Evolutionary conservation across 2,329 filamentous ascomycete genomes (phyloP).

Genomic region (Coniochaeta sp.): DNA sequence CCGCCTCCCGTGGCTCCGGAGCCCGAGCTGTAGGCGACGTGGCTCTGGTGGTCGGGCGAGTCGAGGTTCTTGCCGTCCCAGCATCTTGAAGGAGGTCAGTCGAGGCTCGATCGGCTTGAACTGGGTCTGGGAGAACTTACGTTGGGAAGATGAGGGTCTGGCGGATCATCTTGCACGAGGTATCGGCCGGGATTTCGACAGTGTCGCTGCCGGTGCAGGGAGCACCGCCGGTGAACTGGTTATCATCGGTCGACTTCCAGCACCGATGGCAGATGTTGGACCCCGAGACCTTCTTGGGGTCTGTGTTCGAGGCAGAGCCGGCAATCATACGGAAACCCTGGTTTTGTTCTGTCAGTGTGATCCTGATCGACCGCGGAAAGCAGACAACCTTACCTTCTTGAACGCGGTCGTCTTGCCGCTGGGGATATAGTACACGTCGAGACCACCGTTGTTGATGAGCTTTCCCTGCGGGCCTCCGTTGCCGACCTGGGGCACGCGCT

Average conservation of each 20-base stretch:
- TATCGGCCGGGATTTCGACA: constrained; percentile 37
- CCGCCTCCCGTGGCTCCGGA: constrained; percentile 38
- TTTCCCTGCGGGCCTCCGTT: constrained; percentile 36
- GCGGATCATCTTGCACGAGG: constrained; percentile 44
- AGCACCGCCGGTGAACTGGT: constrained; percentile 38
- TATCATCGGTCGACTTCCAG: constrained; percentile 38
- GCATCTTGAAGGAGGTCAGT: constrained; percentile 25
- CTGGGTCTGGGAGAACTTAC: constrained; percentile 10
- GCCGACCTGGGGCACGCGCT: constrained; percentile 35
- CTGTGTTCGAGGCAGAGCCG: constrained; percentile 33
- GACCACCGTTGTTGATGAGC: constrained; percentile 34
- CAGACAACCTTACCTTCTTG: constrained; percentile 17
- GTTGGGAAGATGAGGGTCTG: constrained; percentile 44
- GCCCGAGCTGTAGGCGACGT: constrained; percentile 38
- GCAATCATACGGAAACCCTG: constrained; percentile 41
- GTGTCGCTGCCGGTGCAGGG: constrained; percentile 43
- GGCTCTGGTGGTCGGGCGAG: constrained; percentile 25
- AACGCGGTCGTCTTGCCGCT: constrained; percentile 34
- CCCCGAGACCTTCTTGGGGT: constrained; percentile 28
- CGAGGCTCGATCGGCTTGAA: no score
- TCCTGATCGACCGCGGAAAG: not conserved
- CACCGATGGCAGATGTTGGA: constrained; percentile 39
- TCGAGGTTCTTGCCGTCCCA: constrained; percentile 43
- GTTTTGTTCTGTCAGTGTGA: not conserved
- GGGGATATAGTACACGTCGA: constrained; percentile 38